A percentile compares a stretch with the other conserved stretches of the same genome.
phyloP scores from a whole-genome alignment of 2,329 filamentous ascomycete species.

The Fusarium temperatum region DNA sequence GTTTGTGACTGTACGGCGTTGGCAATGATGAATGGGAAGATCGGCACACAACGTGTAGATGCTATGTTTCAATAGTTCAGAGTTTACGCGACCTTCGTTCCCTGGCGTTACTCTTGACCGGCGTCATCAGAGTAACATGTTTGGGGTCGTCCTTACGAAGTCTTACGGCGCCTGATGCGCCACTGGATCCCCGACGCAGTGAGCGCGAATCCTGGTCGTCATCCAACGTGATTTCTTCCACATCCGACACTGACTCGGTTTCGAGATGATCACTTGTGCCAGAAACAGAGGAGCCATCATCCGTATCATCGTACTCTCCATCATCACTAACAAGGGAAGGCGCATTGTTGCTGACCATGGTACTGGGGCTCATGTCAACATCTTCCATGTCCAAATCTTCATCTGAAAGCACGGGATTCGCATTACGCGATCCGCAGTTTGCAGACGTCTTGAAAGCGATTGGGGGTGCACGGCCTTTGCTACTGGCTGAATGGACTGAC shows the following conservation, averaged over 20 bases:
- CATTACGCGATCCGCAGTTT: constrained; percentile 33
- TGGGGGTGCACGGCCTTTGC: constrained; percentile 60
- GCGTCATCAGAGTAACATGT: constrained; percentile 64
- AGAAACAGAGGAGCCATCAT: constrained; percentile 68
- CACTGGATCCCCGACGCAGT: constrained; percentile 56
- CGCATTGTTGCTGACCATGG: constrained; percentile 76
- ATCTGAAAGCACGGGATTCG: constrained; percentile 45
- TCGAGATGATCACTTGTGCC: constrained; percentile 66
- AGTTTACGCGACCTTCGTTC: constrained; percentile 45
- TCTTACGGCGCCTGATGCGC: constrained; percentile 56
- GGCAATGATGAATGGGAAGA: not conserved
- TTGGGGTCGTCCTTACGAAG: constrained; percentile 64
- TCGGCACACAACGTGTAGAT: constrained; percentile 3
- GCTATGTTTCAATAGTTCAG: constrained; percentile 19
- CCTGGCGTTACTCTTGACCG: constrained; percentile 55
- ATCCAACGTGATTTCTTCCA: constrained; percentile 69
- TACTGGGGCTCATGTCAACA: constrained; percentile 73
- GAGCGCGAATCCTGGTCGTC: constrained; percentile 61
- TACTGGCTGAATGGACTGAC: constrained; percentile 61
- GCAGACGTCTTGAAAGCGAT: constrained; percentile 52
- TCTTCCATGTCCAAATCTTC: constrained; percentile 65
- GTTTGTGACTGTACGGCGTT: constrained; percentile 17
- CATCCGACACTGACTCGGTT: constrained; percentile 67
- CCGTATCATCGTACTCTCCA: constrained; percentile 79
- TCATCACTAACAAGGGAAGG: constrained; percentile 84